Conservation (phyloP, 139 green algal species). For the Tetradesmus obliquus region DNA sequence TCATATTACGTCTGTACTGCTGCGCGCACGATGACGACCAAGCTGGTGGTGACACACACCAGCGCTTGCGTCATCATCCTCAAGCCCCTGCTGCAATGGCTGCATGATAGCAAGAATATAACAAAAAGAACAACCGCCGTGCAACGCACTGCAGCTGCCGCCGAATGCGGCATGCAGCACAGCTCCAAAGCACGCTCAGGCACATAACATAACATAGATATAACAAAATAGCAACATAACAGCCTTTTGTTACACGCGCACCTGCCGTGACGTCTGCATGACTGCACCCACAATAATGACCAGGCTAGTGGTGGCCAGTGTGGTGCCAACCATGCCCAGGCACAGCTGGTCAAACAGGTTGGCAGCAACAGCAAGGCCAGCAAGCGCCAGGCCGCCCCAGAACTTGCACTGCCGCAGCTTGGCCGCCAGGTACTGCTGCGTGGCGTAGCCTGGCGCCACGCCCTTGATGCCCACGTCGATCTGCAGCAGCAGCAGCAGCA, state of each 20-base stretch:
- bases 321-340: constrained; percentile 55
- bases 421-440: constrained; percentile 50
- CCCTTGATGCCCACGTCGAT: constrained; percentile 73
- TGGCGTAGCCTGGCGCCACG: constrained; percentile 62
- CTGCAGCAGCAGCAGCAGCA: constrained; percentile 31
- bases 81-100: too few species aligned
- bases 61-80: too few species aligned
- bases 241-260: constrained; percentile 11
- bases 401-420: constrained; percentile 71
- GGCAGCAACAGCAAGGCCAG: constrained; percentile 56
- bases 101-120: too few species aligned
- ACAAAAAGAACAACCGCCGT: too few species aligned
- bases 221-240: too few species aligned
- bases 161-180: too few species aligned
- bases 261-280: constrained; percentile 68
- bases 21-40: too few species aligned
- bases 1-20: too few species aligned
- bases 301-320: constrained; percentile 63
- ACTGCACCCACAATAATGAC: constrained; percentile 74
- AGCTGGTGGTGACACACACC: too few species aligned
- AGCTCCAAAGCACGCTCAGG: too few species aligned
- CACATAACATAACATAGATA: too few species aligned
- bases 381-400: constrained; percentile 65
- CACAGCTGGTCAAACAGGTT: constrained; percentile 51
- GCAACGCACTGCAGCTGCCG: too few species aligned